Evolutionary conservation across 345 rosid species (phyloP), one percentile per base, ranked within the genome.

Genomic region (Euphorbia tirucalli): DNA sequence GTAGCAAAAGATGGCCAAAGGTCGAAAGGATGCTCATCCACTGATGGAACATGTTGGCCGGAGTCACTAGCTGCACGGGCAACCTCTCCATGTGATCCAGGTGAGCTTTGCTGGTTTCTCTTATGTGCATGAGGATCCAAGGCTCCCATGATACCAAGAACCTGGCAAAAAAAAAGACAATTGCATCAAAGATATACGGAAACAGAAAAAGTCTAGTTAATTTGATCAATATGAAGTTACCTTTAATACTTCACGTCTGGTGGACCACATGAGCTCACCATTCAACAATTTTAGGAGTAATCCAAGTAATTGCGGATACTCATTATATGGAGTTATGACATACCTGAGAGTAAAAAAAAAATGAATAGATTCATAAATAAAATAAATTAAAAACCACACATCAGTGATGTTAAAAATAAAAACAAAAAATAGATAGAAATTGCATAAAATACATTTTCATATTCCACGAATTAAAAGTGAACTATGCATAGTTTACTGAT

Each of bases 91-190:
- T 92, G 96, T 37, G 93, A 81, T 65, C 94, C 96, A 65, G 93
- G 84, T 75, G 88, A 71, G 67, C 77, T 83, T 74, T 82, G 93
- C 74, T 95, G 99, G 83, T 93, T 95, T 74, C 88, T 84, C 81
- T 95, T 95, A 78, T 93, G 96, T 21, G 75, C 86, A 84, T 90
- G 97, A 56, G 99, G 99, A 90, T 95, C 99, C 77, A 95, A 79
- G 78, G 99, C 99, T 69, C 97, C 99, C 94, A 95, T 90, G 73
- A 95, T 95, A 69, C 99, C 99, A 71, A 95, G 97, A 58, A 95
- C 99, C 99, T 95, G 87, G 74, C 9, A n/a, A n/a, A 59, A 14
- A 11, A 15, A 11, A 11, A 14, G 15, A 16, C 39, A 56, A 67
- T 74, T 73, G 76, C 75, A 78, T 71, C 69, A 75, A 27, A 74